Percentiles rank a stretch among this genome's conserved stretches.
phyloP scores from a whole-genome alignment of 305 asterid genomes.

The Fraxinus floribunda region DNA sequence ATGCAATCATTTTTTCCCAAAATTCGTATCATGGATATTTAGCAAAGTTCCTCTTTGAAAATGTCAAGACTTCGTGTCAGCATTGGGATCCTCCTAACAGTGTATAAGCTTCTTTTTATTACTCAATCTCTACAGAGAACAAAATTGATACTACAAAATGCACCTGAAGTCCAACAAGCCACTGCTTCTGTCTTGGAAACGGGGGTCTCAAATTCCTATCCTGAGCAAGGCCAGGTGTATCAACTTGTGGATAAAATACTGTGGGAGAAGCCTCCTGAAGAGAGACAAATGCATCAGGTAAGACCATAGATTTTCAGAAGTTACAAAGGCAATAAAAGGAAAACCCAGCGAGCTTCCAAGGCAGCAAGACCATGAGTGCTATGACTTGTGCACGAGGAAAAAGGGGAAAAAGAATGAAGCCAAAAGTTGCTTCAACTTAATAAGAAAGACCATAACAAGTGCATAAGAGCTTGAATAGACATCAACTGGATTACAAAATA shows the following conservation, averaged over 20 bases:
- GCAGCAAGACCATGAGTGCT: background rate
- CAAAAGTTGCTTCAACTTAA: background rate
- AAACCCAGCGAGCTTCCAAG: constrained; percentile 3
- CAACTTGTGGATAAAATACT: constrained; percentile 47
- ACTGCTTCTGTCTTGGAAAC: constrained; percentile 56
- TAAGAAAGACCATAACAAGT: background rate
- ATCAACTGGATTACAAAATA: background rate
- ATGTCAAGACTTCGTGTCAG: background rate
- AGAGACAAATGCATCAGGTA: constrained; percentile 18
- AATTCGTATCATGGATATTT: background rate
- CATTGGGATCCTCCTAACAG: background rate
- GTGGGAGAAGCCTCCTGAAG: constrained; percentile 54
- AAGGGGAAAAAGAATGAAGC: background rate
- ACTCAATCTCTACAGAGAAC: background rate
- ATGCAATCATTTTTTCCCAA: constrained; percentile 5
- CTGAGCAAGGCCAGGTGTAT: constrained; percentile 36
- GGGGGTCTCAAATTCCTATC: constrained; percentile 36
- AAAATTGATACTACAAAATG: background rate
- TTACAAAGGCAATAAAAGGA: background rate
- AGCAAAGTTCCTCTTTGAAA: background rate
- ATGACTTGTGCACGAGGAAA: background rate
- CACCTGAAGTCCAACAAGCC: constrained; percentile 90
- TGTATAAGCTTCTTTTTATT: background rate
- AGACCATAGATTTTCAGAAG: constrained; percentile 7
- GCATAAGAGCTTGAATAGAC: background rate